phyloP scores from a whole-genome alignment of 768 basidiomycete species.

The Symmetrospora coprosmae region DNA sequence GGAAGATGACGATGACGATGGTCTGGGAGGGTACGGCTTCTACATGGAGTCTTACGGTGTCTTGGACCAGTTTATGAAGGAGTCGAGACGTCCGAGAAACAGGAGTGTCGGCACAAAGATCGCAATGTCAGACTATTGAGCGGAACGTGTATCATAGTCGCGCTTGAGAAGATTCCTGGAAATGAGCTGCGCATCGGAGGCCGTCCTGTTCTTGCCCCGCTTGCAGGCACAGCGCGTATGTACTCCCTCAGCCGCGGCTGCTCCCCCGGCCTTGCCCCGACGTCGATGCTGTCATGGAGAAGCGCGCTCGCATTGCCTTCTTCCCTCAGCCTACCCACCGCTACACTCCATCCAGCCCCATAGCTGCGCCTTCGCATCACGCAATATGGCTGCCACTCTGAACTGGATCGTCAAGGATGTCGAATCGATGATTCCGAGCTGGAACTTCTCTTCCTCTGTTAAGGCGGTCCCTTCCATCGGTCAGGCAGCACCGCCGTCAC shows the following conservation, averaged over 20 bases:
- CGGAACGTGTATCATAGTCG: too few species aligned
- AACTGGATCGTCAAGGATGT: conserved; percentile 15
- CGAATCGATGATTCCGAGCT: conserved; percentile 14
- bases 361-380: too few species aligned
- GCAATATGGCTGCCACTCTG: conserved; percentile 4
- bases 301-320: too few species aligned
- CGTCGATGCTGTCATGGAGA: too few species aligned
- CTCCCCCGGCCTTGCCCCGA: too few species aligned
- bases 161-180: too few species aligned
- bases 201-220: too few species aligned
- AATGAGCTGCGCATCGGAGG: too few species aligned
- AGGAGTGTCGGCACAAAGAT: conserved; percentile 4
- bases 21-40: conserved; percentile 10
- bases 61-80: not conserved
- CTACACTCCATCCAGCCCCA: too few species aligned
- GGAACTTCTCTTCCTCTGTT: not conserved
- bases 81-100: not conserved
- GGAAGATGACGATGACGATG: conserved; percentile 10
- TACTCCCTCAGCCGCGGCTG: too few species aligned
- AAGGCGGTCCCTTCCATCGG: not conserved
- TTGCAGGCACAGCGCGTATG: too few species aligned
- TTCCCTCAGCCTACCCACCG: too few species aligned
- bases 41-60: conserved; percentile 1
- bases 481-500: conserved; percentile 11
- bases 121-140: conserved; percentile 7